A percentile compares a stretch with the other conserved stretches of the same genome.
Evolutionary conservation across 345 rosid species (phyloP).

Genomic region (Euphorbia lathyris): DNA sequence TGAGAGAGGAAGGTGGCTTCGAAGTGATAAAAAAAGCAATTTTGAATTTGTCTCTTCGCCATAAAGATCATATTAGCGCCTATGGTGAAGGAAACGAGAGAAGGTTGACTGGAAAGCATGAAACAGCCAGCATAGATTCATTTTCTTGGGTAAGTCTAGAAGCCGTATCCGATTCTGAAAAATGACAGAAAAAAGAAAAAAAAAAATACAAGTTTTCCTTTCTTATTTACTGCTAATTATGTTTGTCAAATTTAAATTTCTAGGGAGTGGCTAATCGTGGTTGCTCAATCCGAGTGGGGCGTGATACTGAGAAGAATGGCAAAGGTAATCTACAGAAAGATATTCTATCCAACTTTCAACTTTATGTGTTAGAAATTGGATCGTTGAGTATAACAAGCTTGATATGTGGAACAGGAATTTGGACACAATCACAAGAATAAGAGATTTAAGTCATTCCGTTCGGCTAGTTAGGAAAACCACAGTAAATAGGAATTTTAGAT

Average conservation of each 20-base stretch:
- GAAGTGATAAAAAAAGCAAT: slow-evolving; percentile 91
- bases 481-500: too few species aligned
- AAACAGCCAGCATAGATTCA: slow-evolving; percentile 82
- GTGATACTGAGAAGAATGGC: slow-evolving; percentile 85
- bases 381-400: too few species aligned
- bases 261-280: slow-evolving; percentile 99
- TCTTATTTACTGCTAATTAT: neutral
- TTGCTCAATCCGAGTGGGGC: slow-evolving; percentile 94
- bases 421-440: too few species aligned
- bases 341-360: neutral
- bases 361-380: too few species aligned
- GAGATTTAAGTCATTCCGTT: too few species aligned
- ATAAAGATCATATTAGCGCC: slow-evolving; percentile 80
- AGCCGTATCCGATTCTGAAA: neutral
- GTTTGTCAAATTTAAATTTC: slow-evolving; percentile 13
- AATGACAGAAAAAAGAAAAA: neutral
- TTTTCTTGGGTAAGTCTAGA: slow-evolving; percentile 83
- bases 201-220: neutral
- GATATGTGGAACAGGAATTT: too few species aligned
- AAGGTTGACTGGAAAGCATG: slow-evolving; percentile 94
- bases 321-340: slow-evolving; percentile 53
- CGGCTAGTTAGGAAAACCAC: too few species aligned
- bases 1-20: slow-evolving; percentile 92
- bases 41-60: slow-evolving; percentile 85
- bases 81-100: slow-evolving; percentile 99